Conservation (phyloP, 1,284 basidiomycete species). For the Cystobasidium sp. region DNA sequence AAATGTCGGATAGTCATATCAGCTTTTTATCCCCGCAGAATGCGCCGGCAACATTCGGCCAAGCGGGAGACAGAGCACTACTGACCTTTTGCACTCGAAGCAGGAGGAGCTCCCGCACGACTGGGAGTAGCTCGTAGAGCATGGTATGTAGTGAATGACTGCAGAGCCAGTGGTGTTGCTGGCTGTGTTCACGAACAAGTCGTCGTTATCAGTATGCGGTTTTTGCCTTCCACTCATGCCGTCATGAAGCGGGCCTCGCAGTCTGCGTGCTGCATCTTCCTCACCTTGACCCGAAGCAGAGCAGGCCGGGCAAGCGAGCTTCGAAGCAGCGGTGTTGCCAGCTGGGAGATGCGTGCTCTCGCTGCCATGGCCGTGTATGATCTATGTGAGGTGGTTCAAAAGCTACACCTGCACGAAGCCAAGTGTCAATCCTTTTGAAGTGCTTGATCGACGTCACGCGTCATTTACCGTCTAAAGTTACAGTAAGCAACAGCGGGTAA, state of each 20-base stretch:
- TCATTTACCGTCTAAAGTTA: too few species aligned
- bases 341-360: slow-evolving; percentile 6
- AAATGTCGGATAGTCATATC: background rate
- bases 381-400: background rate
- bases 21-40: background rate
- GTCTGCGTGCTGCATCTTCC: too few species aligned
- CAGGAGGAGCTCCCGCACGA: slow-evolving; percentile 46
- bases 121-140: slow-evolving; percentile 32
- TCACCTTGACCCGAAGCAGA: slow-evolving; percentile 13
- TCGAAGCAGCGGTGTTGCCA: slow-evolving; percentile 20
- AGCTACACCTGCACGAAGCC: background rate
- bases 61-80: background rate
- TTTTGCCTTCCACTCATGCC: background rate
- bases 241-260: slow-evolving; percentile 5
- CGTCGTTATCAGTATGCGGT: background rate
- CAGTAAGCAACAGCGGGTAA: too few species aligned
- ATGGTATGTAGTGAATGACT: slow-evolving; percentile 30
- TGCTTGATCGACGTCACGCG: slow-evolving; percentile 12
- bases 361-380: slow-evolving; percentile 9
- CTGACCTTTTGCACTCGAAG: slow-evolving; percentile 30
- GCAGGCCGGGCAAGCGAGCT: slow-evolving; percentile 14
- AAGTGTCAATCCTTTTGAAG: background rate
- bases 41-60: background rate
- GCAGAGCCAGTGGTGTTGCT: background rate
- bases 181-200: background rate